Evolutionary conservation across 140 eudicot genomes (phyloP).

Genomic region (Ambrosia hybrid): DNA sequence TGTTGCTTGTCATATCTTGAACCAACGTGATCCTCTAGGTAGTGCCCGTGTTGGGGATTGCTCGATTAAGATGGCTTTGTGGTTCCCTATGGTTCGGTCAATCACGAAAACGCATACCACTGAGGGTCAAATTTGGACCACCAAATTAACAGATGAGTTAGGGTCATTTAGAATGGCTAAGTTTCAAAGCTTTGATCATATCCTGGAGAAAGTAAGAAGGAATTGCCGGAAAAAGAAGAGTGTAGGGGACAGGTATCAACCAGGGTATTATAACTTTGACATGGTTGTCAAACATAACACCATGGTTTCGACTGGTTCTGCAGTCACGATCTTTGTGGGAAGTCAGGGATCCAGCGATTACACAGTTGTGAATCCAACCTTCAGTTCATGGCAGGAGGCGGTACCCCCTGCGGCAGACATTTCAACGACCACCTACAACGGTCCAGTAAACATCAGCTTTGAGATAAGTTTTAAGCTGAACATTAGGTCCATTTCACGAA

Average conservation of each 20-base stretch:
- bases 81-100: conserved; percentile 45
- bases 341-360: conserved; percentile 17
- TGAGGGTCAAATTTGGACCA: not conserved
- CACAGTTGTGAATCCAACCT: not conserved
- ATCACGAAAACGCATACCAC: conserved; percentile 33
- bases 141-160: conserved; percentile 26
- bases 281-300: conserved; percentile 33
- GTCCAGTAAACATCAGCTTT: conserved; percentile 46
- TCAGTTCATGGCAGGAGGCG: not conserved
- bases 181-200: conserved; percentile 35
- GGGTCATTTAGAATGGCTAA: conserved; percentile 36
- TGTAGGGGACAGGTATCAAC: conserved; percentile 34
- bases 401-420: not conserved
- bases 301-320: conserved; percentile 42
- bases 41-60: too few relatives aligned
- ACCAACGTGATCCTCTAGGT: too few relatives aligned
- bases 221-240: conserved; percentile 30
- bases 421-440: not conserved
- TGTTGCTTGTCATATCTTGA: conserved; percentile 36
- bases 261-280: conserved; percentile 38
- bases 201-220: conserved; percentile 32
- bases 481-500: not conserved
- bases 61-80: conserved; percentile 42
- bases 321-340: conserved; percentile 40
- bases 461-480: conserved; percentile 28